These are phyloP conservation scores for Gnomoniopsis sp. DNA, from an alignment of 2,329 filamentous ascomycete genomes.

Conservation along the genomic window DNA sequence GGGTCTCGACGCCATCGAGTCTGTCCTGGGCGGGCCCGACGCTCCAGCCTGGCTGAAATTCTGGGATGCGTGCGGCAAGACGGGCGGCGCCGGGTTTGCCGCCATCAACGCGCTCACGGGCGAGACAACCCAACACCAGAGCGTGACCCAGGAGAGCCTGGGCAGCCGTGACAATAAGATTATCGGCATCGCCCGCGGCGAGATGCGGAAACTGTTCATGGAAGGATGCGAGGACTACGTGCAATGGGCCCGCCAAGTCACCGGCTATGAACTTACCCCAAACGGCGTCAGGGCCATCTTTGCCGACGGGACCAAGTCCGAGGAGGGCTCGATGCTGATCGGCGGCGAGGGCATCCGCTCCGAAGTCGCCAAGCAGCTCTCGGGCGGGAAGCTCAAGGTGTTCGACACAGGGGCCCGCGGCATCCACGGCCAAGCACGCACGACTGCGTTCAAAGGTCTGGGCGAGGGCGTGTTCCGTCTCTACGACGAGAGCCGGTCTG, in stretches of 20 bases:
- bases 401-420: conserved; percentile 62
- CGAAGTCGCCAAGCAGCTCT: conserved; percentile 56
- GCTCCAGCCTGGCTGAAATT: conserved; percentile 45
- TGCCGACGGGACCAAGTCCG: conserved; percentile 55
- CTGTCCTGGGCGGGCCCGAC: conserved; percentile 40
- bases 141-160: conserved; percentile 26
- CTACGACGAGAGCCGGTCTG: conserved; percentile 41
- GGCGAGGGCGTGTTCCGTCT: conserved; percentile 63
- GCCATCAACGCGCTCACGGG: conserved; percentile 52
- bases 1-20: conserved; percentile 59
- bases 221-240: conserved; percentile 53
- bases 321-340: conserved; percentile 56
- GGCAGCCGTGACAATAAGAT: conserved; percentile 54
- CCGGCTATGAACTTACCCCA: conserved; percentile 54
- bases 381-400: conserved; percentile 53
- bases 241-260: conserved; percentile 53
- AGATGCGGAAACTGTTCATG: conserved; percentile 59
- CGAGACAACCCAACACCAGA: conserved; percentile 35
- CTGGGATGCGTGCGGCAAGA: conserved; percentile 58
- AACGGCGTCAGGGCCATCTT: conserved; percentile 56
- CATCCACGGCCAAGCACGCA: conserved; percentile 64
- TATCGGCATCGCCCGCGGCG: conserved; percentile 59
- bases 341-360: conserved; percentile 63
- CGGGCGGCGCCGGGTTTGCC: conserved; percentile 51
- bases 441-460: conserved; percentile 56